Percentiles rank a stretch among this genome's conserved stretches.
Conservation (phyloP, 306 rosid genomes). For the Bauhinia variegata region DNA sequence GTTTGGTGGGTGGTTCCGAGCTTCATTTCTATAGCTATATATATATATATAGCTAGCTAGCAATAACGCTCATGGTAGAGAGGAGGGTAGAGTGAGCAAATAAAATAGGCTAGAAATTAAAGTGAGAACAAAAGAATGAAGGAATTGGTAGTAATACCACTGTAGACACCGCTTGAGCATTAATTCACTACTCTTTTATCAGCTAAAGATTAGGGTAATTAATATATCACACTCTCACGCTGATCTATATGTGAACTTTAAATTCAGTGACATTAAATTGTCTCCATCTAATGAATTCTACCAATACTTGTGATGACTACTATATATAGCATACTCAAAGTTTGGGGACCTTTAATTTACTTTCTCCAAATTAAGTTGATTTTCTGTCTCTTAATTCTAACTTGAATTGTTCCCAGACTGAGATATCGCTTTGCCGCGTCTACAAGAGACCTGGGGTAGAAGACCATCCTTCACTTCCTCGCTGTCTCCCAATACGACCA, state of each 20-base stretch:
- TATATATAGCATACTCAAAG: background rate
- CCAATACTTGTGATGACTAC: background rate
- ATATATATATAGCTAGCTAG: too few relatives aligned
- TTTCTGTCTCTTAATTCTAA: background rate
- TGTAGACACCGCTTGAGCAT: slow-evolving; percentile 35
- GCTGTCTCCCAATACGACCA: slow-evolving; percentile 68
- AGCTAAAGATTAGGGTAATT: too few relatives aligned
- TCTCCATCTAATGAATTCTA: too few relatives aligned
- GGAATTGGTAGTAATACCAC: slow-evolving; percentile 28
- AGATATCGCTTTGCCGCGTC: slow-evolving; percentile 92
- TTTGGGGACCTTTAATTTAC: too few relatives aligned
- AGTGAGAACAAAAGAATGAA: slow-evolving; percentile 3
- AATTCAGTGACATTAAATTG: slow-evolving; percentile 26
- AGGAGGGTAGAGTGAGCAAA: slow-evolving; percentile 4
- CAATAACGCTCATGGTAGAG: background rate
- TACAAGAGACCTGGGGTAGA: slow-evolving; percentile 98
- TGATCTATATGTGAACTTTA: slow-evolving; percentile 34
- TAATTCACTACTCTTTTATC: background rate
- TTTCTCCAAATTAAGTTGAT: too few relatives aligned
- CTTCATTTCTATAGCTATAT: background rate
- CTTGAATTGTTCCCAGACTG: slow-evolving; percentile 53
- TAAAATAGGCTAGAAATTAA: slow-evolving; percentile 18
- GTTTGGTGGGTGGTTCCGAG: background rate
- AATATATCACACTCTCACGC: background rate
- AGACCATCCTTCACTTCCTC: slow-evolving; percentile 91